Evolutionary conservation across 768 basidiomycete genomes (phyloP).

Genomic region (Mycena kentingensis): DNA sequence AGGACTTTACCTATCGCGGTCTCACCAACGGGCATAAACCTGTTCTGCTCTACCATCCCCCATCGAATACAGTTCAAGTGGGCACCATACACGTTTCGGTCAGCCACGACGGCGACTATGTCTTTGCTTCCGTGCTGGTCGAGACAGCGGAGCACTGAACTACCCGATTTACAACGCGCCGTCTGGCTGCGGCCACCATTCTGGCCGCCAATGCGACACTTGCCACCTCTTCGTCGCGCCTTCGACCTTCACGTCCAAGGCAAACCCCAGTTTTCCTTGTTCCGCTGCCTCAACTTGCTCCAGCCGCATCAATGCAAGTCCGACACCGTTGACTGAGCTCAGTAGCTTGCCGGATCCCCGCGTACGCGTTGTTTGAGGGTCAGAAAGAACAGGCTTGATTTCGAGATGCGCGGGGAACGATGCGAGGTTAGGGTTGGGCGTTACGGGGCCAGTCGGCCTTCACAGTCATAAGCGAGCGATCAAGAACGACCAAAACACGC

Average conservation of each 20-base stretch:
- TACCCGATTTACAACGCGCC: conserved; percentile 15
- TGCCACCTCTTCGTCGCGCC: conserved; percentile 36
- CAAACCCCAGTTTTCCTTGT: conserved; percentile 42
- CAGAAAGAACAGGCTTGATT: conserved; percentile 35
- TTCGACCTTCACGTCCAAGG: conserved; percentile 41
- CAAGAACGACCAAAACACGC: conserved; percentile 16
- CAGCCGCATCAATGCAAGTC: conserved; percentile 77
- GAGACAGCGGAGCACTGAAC: conserved; percentile 36
- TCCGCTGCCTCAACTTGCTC: conserved; percentile 67
- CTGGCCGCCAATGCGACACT: conserved; percentile 70
- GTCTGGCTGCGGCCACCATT: conserved; percentile 53
- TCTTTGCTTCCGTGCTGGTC: conserved; percentile 66
- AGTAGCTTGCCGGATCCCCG: conserved; percentile 79
- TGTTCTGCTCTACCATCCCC: conserved; percentile 46
- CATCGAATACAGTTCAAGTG: conserved; percentile 20
- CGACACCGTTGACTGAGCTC: conserved; percentile 57
- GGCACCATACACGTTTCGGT: conserved; percentile 65
- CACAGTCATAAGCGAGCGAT: conserved; percentile 3
- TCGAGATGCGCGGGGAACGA: conserved; percentile 38
- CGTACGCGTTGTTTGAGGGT: conserved; percentile 45
- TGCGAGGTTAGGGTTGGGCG: conserved; percentile 24
- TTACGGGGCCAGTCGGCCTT: conserved; percentile 16
- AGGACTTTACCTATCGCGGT: conserved; percentile 60
- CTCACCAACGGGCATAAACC: conserved; percentile 38
- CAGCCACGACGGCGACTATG: conserved; percentile 82